Percentiles rank a stretch among this genome's conserved stretches.
phyloP scores from a whole-genome alignment of 768 basidiomycete species.

The Phylloporus arenicola region DNA sequence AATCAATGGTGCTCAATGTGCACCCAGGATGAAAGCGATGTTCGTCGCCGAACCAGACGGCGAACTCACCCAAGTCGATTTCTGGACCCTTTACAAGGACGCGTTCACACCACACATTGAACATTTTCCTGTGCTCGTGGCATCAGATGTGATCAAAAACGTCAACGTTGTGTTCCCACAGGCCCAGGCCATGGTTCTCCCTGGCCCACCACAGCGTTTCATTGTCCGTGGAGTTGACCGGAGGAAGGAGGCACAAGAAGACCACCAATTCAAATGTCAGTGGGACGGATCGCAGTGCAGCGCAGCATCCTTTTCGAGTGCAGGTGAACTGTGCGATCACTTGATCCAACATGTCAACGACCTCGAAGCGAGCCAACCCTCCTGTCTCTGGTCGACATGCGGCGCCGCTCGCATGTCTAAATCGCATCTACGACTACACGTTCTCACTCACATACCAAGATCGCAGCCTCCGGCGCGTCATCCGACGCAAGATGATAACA shows the following conservation, averaged over 20 bases:
- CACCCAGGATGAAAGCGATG: constrained; percentile 82
- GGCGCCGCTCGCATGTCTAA: constrained; percentile 42
- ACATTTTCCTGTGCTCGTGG: constrained; percentile 60
- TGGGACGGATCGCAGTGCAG: constrained; percentile 66
- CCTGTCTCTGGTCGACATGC: constrained; percentile 76
- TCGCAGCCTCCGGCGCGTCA: constrained; percentile 51
- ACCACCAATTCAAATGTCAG: constrained; percentile 67
- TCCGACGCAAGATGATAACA: constrained; percentile 66
- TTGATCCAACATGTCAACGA: constrained; percentile 53
- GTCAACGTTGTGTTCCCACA: constrained; percentile 80
- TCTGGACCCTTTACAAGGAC: constrained; percentile 92
- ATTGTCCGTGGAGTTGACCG: constrained; percentile 83
- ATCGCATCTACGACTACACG: constrained; percentile 54
- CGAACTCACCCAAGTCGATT: constrained; percentile 88
- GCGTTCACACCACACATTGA: constrained; percentile 62
- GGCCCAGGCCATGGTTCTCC: constrained; percentile 83
- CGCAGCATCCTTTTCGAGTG: constrained; percentile 41
- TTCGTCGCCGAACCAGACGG: constrained; percentile 72
- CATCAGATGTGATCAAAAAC: constrained; percentile 93
- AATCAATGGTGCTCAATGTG: constrained; percentile 12
- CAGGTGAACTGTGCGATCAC: constrained; percentile 71
- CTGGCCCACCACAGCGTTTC: constrained; percentile 67
- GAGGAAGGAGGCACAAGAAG: constrained; percentile 50
- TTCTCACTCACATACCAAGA: constrained; percentile 72
- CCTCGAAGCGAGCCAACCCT: constrained; percentile 38